These are phyloP conservation scores for Dianthus caryophyllus DNA, from an alignment of 148 eudicot genomes.

Conservation along the genomic window DNA sequence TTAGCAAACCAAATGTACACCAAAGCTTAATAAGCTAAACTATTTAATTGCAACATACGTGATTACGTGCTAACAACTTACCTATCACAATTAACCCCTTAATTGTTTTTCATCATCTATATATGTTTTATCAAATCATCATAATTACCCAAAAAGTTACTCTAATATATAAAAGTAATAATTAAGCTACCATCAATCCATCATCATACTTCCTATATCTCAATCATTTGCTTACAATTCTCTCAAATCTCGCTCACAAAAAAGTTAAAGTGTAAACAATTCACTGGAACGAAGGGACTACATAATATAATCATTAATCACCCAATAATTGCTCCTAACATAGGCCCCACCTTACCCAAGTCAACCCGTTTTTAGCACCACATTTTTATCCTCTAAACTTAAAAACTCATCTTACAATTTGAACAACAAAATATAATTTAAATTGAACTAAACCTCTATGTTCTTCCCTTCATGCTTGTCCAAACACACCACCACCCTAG, in stretches of 20 bases:
- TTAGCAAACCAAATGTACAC: background rate
- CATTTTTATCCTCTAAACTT: slow-evolving; percentile 2
- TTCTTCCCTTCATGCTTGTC: background rate
- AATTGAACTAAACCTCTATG: background rate
- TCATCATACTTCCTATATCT: too few species aligned
- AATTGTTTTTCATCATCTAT: too few species aligned
- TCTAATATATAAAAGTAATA: too few species aligned
- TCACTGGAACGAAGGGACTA: too few species aligned
- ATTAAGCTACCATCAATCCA: too few species aligned
- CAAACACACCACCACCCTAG: slow-evolving; percentile 3
- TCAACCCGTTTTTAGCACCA: slow-evolving; percentile 19
- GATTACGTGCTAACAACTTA: background rate
- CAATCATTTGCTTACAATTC: too few species aligned
- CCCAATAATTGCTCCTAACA: background rate
- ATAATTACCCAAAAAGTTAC: too few species aligned
- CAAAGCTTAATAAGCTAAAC: background rate
- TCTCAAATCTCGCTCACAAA: too few species aligned
- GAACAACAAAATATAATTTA: too few species aligned
- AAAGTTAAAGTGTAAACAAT: too few species aligned
- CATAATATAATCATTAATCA: too few species aligned
- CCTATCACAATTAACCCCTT: background rate
- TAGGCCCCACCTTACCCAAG: slow-evolving; percentile 11
- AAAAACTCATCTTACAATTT: background rate
- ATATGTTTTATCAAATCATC: too few species aligned
- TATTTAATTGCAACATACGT: background rate